These are phyloP conservation scores for Venustampulla echinocandica DNA, from an alignment of 495 filamentous ascomycete genomes.

Conservation along the genomic window DNA sequence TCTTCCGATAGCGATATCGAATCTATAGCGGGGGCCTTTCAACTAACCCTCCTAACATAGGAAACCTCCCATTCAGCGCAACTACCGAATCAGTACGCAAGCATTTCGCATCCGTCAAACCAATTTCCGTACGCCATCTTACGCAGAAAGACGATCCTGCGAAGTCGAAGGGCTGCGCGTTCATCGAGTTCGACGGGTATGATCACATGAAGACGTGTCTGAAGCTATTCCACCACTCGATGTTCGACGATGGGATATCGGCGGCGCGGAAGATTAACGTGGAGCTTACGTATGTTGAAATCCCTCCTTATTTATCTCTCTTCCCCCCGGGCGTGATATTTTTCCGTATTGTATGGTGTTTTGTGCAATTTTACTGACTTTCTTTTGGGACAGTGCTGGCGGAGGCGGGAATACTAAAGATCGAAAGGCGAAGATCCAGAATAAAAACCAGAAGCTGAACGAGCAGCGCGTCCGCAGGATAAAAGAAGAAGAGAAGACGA, in stretches of 20 bases:
- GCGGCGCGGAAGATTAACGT: slow-evolving; percentile 73
- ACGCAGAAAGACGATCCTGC: slow-evolving; percentile 58
- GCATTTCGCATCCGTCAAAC: slow-evolving; percentile 72
- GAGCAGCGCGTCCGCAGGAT: slow-evolving; percentile 59
- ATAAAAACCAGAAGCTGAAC: slow-evolving; percentile 81
- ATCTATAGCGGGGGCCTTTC: slow-evolving; percentile 4
- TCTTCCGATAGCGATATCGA: no score
- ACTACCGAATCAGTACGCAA: slow-evolving; percentile 53
- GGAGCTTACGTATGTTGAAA: slow-evolving; percentile 77
- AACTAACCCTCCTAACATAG: slow-evolving; percentile 21
- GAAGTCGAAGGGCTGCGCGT: slow-evolving; percentile 79
- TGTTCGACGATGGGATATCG: slow-evolving; percentile 60
- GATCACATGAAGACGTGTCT: slow-evolving; percentile 93
- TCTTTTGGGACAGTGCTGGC: slow-evolving; percentile 47
- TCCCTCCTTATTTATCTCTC: no score
- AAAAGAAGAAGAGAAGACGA: slow-evolving; percentile 40
- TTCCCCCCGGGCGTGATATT: no score
- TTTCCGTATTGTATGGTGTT: not conserved
- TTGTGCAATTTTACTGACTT: not conserved
- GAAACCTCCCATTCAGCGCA: slow-evolving; percentile 80
- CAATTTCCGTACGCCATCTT: slow-evolving; percentile 63
- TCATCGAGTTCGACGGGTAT: slow-evolving; percentile 83
- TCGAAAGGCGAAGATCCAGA: slow-evolving; percentile 64
- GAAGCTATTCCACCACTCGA: slow-evolving; percentile 77
- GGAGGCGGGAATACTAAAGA: slow-evolving; percentile 72